Evolutionary conservation across 306 rosid genomes (phyloP).

Genomic region (Cyamopsis tetragonoloba): DNA sequence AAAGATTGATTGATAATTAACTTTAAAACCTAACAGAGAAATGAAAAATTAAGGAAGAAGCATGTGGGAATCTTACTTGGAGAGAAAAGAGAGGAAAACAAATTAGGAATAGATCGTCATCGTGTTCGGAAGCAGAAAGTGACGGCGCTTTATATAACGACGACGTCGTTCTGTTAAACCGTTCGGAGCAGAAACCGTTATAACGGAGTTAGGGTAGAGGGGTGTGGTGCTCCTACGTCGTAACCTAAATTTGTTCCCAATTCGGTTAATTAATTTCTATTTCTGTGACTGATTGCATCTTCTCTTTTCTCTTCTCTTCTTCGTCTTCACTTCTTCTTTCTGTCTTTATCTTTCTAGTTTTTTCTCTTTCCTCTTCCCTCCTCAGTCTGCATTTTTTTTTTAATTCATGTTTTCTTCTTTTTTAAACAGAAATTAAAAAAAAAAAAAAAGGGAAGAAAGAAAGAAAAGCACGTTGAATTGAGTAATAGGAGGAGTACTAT

Average conservation of each 20-base stretch:
- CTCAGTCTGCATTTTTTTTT: background rate
- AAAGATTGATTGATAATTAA: background rate
- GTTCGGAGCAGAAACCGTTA: constrained; percentile 28
- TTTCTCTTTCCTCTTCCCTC: background rate
- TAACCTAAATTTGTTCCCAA: no score
- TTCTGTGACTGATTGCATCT: background rate
- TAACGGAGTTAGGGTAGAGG: constrained; percentile 32
- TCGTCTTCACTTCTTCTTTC: constrained; percentile 7
- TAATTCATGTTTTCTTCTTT: background rate
- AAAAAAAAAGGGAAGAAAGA: background rate
- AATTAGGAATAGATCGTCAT: constrained; percentile 4
- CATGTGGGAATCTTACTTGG: constrained; percentile 21
- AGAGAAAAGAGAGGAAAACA: constrained; percentile 6
- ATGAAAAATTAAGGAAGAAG: background rate
- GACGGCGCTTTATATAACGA: constrained; percentile 15
- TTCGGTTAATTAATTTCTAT: background rate
- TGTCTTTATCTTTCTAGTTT: no score
- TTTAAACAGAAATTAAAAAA: background rate
- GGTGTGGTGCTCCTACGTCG: background rate
- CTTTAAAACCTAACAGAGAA: background rate
- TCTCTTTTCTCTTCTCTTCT: background rate
- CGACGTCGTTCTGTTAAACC: constrained; percentile 22
- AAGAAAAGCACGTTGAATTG: background rate
- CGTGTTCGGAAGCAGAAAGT: constrained; percentile 16
- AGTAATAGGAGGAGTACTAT: no score